Base-by-base conservation (phyloP, 164 flowering plant genomes). In the Chimonanthus salicifolius region DNA sequence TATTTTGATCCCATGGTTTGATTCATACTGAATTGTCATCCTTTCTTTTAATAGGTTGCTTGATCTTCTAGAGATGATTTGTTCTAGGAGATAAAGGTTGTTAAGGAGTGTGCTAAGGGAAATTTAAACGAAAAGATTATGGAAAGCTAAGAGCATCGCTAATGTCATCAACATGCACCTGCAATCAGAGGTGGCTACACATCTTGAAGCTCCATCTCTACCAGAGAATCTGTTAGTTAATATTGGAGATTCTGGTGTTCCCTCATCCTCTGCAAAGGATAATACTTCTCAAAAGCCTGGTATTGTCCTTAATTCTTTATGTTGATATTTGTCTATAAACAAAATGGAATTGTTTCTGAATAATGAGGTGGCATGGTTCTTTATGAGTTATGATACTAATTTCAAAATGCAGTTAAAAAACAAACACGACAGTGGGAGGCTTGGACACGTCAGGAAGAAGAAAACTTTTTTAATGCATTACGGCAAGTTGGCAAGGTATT, bases 371-470 rank as follows among this genome's bases (percentile, higher is more conserved):
- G 4, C 51, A 15, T 62, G 46, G n/a, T 49, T 45, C 9, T 9
- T n/a, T 6, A 11, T 67, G 44, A 45, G 47, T 18, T 47, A 60
- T 67, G 58, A 74, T 72, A 20, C 68, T 67, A 18, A 20, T 70
- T 63, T 78, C 44, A 50, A 5, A 15, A 15, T 74, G 82, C 87
- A 92, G 99, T 71, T 0, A 92, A 92, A 82, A 90, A 82, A 74
- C 90, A 83, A 71, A 87, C 98, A 70, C 87, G 98, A 49, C 99
- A 92, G 78, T 96, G 99, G 99, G 98, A 98, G 88, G 99, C 99
- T 72, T 96, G 98, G 99, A 96, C 99, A 68, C 98, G 90, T 76
- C 88, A 96, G 81, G 99, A 96, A 80, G 98, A 94, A 79, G 96
- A 94, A 80, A 87, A 87, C 80, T 96, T 96, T 81, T 96, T 96